These are phyloP conservation scores for Xylariaceae sp. DNA, from an alignment of 2,329 filamentous ascomycete genomes.

Conservation along the genomic window DNA sequence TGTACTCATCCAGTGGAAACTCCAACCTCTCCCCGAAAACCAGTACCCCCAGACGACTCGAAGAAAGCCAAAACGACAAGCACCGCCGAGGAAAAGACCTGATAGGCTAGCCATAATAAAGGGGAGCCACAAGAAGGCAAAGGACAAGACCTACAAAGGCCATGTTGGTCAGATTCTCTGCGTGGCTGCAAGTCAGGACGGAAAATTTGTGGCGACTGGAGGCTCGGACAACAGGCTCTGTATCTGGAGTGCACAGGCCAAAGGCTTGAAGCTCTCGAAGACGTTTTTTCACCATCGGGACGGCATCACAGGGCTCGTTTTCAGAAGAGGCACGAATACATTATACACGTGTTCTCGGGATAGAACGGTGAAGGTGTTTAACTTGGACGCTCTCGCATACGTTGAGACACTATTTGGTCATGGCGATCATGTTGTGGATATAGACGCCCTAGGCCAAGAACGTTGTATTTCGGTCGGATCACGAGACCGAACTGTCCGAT, in stretches of 20 bases:
- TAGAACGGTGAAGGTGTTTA: conserved; percentile 94
- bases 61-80: conserved; percentile 57
- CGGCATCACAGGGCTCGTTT: conserved; percentile 76
- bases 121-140: conserved; percentile 58
- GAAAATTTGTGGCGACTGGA: conserved; percentile 87
- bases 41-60: conserved; percentile 59
- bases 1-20: conserved; percentile 83
- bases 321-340: conserved; percentile 85
- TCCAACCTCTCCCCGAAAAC: conserved; percentile 63
- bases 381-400: conserved; percentile 86
- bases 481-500: conserved; percentile 82
- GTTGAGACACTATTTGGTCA: conserved; percentile 90
- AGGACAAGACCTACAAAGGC: conserved; percentile 67
- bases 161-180: conserved; percentile 79
- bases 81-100: conserved; percentile 60
- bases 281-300: conserved; percentile 92
- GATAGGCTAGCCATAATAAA: conserved; percentile 61
- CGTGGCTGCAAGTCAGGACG: conserved; percentile 83
- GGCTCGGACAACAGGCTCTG: conserved; percentile 82
- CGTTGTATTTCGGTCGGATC: conserved; percentile 88
- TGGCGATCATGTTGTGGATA: conserved; percentile 83
- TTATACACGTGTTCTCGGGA: conserved; percentile 89
- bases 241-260: conserved; percentile 70
- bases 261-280: conserved; percentile 72
- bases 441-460: conserved; percentile 80